Evolutionary conservation across 306 rosid genomes (phyloP).

Genomic region (Mimosa bimucronata): DNA sequence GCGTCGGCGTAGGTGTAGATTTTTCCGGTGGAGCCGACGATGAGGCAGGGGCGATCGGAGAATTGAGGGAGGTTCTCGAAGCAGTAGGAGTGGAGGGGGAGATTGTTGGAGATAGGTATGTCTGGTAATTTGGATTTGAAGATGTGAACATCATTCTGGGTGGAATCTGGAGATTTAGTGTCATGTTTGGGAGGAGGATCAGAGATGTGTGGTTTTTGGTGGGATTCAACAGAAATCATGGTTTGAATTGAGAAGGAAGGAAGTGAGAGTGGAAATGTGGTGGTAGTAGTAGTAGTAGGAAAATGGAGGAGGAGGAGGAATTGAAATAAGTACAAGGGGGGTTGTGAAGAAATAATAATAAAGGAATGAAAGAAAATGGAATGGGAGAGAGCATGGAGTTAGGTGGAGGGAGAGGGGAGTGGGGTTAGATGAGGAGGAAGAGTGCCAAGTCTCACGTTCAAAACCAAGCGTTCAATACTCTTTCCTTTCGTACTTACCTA

Average conservation of each 20-base stretch:
- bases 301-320: not conserved
- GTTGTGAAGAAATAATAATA: not conserved
- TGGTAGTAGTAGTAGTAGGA: not conserved
- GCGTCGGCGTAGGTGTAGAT: constrained; percentile 64
- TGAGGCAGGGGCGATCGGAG: constrained; percentile 67
- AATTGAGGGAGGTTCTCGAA: constrained; percentile 48
- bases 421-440: constrained; percentile 29
- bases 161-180: not conserved
- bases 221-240: constrained; percentile 59
- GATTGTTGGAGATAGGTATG: constrained; percentile 66
- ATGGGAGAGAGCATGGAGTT: too few species aligned
- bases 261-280: not conserved
- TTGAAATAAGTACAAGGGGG: not conserved
- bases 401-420: too few species aligned
- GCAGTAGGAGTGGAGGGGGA: constrained; percentile 77
- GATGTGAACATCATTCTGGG: constrained; percentile 29
- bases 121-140: constrained; percentile 77
- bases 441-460: constrained; percentile 29
- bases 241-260: not conserved
- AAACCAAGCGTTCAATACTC: constrained; percentile 42
- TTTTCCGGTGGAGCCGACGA: constrained; percentile 62
- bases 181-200: constrained; percentile 12
- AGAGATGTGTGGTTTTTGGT: constrained; percentile 34
- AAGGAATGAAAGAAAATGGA: not conserved
- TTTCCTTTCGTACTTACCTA: constrained; percentile 37